Evolutionary conservation across 108 stramenopile species (phyloP), one percentile per base, ranked within the genome.

Genomic region (Nitzschia inconspicua): DNA sequence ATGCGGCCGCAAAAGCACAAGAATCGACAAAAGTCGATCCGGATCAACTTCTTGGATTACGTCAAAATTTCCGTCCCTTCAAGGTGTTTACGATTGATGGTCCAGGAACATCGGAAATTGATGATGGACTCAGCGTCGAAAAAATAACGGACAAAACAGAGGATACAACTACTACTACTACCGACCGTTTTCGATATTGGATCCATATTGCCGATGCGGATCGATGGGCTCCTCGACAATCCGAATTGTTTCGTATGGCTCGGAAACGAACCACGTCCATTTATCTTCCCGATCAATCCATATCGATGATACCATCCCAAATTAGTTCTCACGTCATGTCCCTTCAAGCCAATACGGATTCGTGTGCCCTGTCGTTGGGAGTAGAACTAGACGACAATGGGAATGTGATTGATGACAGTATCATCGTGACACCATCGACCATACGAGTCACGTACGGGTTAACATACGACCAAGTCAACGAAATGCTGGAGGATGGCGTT

Each of bases 141-240:
- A 59, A 48, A 2, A 42, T 85, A 19, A 32, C 35, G 0, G 34
- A 63, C 2, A 22, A 3, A 39, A 50, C 61, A n/a, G 70, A 68
- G 24, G 79, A 49, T 10, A n/a, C n/a, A n/a, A n/a, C n/a, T n/a
- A n/a, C n/a, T n/a, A n/a, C n/a, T n/a, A n/a, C n/a, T n/a, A 46
- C 49, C 18, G 49, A 66, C 25, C 35, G 60, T 19, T 52, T 78
- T 1, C 51, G 66, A 19, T 73, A 73, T 58, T 92, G 91, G 91
- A 82, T 92, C 47, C 91, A 92, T 48, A 92, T 92, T 53, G 86
- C 91, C 16, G 91, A 92, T 73, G 85, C 85, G 0, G 86, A 88
- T 47, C 70, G 81, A 39, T 85, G 71, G 73, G 85, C 82, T 24
- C 81, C 78, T 16, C 64, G 78, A 37, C 73, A 69, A 35, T 85